These are phyloP conservation scores for Geotrichum cucujoidarum DNA, from an alignment of 1,139 yeast species.

Conservation along the genomic window DNA sequence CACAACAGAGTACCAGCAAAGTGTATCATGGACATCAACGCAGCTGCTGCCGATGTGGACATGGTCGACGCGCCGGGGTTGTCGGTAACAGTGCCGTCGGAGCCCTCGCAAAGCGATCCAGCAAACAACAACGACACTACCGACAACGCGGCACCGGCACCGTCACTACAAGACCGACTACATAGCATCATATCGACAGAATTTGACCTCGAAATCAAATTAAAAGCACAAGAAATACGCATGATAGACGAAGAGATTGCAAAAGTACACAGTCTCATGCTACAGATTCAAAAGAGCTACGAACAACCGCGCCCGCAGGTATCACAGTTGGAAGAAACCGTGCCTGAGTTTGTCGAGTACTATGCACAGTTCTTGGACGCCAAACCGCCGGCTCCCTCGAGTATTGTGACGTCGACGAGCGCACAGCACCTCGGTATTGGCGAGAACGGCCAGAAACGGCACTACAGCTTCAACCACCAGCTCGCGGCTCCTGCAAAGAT, in stretches of 20 bases:
- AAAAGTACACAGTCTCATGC: constrained; percentile 57
- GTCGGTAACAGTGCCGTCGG: too few species aligned
- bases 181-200: constrained; percentile 39
- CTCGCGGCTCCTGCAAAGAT: not conserved
- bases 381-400: constrained; percentile 5
- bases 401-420: not conserved
- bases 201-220: constrained; percentile 62
- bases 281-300: constrained; percentile 32
- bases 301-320: constrained; percentile 17
- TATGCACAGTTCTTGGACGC: constrained; percentile 37
- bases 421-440: too few species aligned
- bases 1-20: not conserved
- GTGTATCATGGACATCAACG: too few species aligned
- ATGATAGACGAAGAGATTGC: constrained; percentile 58
- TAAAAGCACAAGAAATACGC: constrained; percentile 62
- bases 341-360: constrained; percentile 47
- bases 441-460: not conserved
- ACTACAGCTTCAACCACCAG: not conserved
- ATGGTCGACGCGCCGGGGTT: too few species aligned
- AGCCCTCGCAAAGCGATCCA: too few species aligned
- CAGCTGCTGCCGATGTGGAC: too few species aligned
- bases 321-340: constrained; percentile 37
- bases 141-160: too few species aligned
- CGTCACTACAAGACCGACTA: constrained; percentile 2
- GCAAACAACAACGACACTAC: too few species aligned